Conservation (phyloP, 78 protist genomes). For the Dictyostelium brefeldianum region DNA sequence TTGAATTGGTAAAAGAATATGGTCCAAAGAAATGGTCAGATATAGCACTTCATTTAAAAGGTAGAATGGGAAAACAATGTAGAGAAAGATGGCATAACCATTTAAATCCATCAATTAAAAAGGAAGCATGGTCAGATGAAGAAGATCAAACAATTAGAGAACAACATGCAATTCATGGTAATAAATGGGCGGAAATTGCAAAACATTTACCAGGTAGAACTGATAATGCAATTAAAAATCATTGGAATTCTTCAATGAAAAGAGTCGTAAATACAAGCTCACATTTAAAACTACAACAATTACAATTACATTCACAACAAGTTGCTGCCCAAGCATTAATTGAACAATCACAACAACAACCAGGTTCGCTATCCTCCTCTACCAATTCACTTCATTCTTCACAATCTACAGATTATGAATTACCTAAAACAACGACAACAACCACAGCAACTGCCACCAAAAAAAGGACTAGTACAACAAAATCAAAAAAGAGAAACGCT, state of each 20-base stretch:
- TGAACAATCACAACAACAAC: neutral
- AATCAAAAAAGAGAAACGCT: neutral
- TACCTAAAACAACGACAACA: too few species aligned
- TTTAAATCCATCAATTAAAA: constrained; percentile 86
- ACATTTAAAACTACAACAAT: neutral
- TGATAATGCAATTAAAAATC: constrained; percentile 96
- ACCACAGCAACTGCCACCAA: neutral
- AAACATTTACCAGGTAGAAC: constrained; percentile 93
- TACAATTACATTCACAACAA: neutral
- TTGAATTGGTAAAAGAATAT: constrained; percentile 79
- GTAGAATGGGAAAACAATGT: constrained; percentile 95
- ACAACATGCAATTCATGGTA: constrained; percentile 87
- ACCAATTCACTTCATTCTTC: neutral
- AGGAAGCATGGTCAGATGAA: constrained; percentile 90
- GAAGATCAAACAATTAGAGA: constrained; percentile 91
- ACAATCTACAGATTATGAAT: too few species aligned
- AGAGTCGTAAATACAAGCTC: neutral
- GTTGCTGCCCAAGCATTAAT: neutral
- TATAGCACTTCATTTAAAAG: constrained; percentile 86
- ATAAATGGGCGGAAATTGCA: constrained; percentile 95
- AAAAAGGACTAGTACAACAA: neutral
- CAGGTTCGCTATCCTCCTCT: neutral
- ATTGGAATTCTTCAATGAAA: constrained; percentile 95
- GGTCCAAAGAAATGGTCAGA: constrained; percentile 94
- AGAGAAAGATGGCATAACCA: constrained; percentile 95